These are phyloP conservation scores for Biscogniauxia marginata DNA, from an alignment of 2,329 filamentous ascomycete species.

Conservation along the genomic window DNA sequence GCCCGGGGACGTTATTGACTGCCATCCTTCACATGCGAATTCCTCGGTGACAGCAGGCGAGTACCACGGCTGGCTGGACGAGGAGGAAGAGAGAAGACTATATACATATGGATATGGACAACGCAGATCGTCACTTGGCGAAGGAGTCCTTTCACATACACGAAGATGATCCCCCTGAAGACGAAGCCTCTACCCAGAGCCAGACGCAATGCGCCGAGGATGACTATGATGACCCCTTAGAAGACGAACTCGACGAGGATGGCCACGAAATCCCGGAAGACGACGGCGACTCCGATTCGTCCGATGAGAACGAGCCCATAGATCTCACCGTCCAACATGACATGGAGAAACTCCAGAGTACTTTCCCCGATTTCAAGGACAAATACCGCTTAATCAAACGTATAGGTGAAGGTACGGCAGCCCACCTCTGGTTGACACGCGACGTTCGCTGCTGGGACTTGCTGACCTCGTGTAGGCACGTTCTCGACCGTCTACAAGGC, in stretches of 20 bases:
- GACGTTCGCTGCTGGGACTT: slow-evolving; percentile 5
- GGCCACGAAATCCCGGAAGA: slow-evolving; percentile 36
- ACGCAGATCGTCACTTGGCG: not conserved
- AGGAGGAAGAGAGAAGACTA: not conserved
- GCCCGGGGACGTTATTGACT: not conserved
- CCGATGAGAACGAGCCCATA: slow-evolving; percentile 61
- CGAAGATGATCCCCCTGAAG: slow-evolving; percentile 13
- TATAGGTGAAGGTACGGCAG: slow-evolving; percentile 79
- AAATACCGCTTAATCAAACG: slow-evolving; percentile 90
- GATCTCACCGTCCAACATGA: slow-evolving; percentile 75
- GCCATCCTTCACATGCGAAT: not conserved
- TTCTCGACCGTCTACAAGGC: slow-evolving; percentile 99
- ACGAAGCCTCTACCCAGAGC: slow-evolving; percentile 33
- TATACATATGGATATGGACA: not conserved
- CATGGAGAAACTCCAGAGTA: slow-evolving; percentile 79
- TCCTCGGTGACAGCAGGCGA: not conserved
- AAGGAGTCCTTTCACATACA: not conserved
- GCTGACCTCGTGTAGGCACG: slow-evolving; percentile 60
- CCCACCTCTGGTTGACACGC: slow-evolving; percentile 11
- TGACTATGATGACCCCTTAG: slow-evolving; percentile 34
- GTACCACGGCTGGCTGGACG: slow-evolving; percentile 4
- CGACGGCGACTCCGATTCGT: slow-evolving; percentile 46
- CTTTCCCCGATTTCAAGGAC: slow-evolving; percentile 79
- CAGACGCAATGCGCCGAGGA: slow-evolving; percentile 35
- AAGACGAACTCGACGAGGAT: slow-evolving; percentile 42